Conservation (phyloP, 495 filamentous ascomycete species). For the Wilcoxina mikolae region DNA sequence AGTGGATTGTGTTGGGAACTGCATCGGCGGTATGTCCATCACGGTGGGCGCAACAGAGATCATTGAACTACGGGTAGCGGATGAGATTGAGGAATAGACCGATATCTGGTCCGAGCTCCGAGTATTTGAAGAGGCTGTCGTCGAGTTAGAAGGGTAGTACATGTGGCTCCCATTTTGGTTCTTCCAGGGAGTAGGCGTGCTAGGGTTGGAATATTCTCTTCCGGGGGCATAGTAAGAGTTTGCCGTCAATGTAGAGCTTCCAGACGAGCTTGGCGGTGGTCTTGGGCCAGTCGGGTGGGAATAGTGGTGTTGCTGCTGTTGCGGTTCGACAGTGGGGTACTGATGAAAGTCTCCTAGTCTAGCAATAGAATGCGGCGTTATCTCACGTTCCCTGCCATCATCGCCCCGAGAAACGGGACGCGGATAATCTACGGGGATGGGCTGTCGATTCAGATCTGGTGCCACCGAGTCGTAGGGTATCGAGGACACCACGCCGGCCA, state of each 20-base stretch:
- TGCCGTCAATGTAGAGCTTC: slow-evolving; percentile 4
- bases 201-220: slow-evolving; percentile 2
- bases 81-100: slow-evolving; percentile 34
- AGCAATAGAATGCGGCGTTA: slow-evolving; percentile 22
- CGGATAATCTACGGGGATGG: slow-evolving; percentile 55
- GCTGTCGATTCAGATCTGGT: slow-evolving; percentile 48
- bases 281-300: slow-evolving; percentile 53
- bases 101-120: slow-evolving; percentile 38
- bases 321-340: slow-evolving; percentile 60
- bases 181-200: slow-evolving; percentile 32
- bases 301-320: slow-evolving; percentile 14
- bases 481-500: slow-evolving; percentile 72
- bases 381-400: slow-evolving; percentile 29
- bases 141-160: slow-evolving; percentile 54
- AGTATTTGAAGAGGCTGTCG: slow-evolving; percentile 50
- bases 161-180: slow-evolving; percentile 34
- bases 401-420: slow-evolving; percentile 48
- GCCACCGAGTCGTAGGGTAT: slow-evolving; percentile 75
- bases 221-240: slow-evolving; percentile 5
- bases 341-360: slow-evolving; percentile 67
- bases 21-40: slow-evolving; percentile 47
- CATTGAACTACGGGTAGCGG: slow-evolving; percentile 28
- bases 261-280: slow-evolving; percentile 42
- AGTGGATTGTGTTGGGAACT: slow-evolving; percentile 34
- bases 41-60: slow-evolving; percentile 35